phyloP scores from a whole-genome alignment of 2,329 filamentous ascomycete genomes.

The Thielaviopsis cerberus region DNA sequence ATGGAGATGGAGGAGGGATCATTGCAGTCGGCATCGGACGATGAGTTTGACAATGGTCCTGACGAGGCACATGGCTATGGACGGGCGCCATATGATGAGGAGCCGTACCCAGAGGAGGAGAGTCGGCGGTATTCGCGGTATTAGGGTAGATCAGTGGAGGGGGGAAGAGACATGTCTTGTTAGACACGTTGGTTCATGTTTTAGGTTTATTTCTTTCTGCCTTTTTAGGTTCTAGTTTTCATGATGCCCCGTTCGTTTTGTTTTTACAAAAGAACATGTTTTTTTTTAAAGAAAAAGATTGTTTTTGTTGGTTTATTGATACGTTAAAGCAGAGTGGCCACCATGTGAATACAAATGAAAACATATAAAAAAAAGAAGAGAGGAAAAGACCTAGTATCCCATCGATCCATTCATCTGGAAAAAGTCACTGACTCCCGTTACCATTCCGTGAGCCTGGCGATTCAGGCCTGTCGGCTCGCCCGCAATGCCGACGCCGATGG shows the following conservation, averaged over 20 bases:
- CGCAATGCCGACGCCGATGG: background rate
- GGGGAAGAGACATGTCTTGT: background rate
- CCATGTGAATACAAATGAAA: too few relatives aligned
- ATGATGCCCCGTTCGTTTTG: background rate
- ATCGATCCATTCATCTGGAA: background rate
- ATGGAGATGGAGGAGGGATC: background rate
- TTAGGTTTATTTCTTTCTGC: background rate
- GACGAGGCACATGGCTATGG: background rate
- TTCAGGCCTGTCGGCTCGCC: background rate
- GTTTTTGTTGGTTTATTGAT: slow-evolving; percentile 13
- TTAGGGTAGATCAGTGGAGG: background rate
- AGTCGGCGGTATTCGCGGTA: slow-evolving; percentile 1
- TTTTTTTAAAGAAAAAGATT: too few relatives aligned
- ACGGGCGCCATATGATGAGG: slow-evolving; percentile 1
- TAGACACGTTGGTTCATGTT: background rate
- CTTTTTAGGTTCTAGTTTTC: background rate
- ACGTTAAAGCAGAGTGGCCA: too few relatives aligned
- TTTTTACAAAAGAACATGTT: background rate
- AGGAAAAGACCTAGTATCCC: background rate
- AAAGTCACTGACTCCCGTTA: background rate
- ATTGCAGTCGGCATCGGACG: background rate
- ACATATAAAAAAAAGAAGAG: too few relatives aligned
- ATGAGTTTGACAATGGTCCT: background rate
- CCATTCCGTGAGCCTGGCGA: background rate
- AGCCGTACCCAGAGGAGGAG: slow-evolving; percentile 6